A percentile compares a stretch with the other conserved stretches of the same genome.
These are phyloP conservation scores for Pouteria glomerata DNA, from an alignment of 148 eudicot species.

Conservation along the genomic window DNA sequence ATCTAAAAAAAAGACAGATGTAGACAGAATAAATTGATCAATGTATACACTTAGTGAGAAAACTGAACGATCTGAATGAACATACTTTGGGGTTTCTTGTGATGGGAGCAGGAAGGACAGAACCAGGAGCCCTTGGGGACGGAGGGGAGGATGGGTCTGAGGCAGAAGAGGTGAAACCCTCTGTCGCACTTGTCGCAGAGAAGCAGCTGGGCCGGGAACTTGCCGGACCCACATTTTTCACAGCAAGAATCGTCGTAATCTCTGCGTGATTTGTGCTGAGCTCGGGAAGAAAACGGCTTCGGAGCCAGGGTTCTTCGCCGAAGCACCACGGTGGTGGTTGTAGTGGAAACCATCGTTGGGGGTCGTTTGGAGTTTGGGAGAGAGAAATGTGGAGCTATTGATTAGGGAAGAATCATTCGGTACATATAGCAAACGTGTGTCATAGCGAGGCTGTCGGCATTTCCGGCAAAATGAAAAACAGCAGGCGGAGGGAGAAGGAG, in stretches of 20 bases:
- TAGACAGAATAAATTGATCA: background rate
- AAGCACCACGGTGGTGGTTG: slow-evolving; percentile 3
- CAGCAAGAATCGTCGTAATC: slow-evolving; percentile 43
- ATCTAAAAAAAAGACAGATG: background rate
- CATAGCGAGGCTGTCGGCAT: too few species aligned
- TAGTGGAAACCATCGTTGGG: background rate
- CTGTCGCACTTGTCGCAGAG: slow-evolving; percentile 72
- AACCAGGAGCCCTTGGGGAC: slow-evolving; percentile 79
- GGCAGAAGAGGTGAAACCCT: slow-evolving; percentile 81
- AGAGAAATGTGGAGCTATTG: slow-evolving; percentile 3
- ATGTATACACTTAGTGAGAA: background rate
- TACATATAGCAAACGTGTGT: background rate
- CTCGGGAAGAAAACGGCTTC: slow-evolving; percentile 17
- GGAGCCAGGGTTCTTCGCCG: slow-evolving; percentile 47
- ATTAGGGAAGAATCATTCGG: background rate
- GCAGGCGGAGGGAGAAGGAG: too few species aligned
- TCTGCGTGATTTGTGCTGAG: background rate
- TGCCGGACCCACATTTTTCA: slow-evolving; percentile 70
- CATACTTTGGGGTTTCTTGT: slow-evolving; percentile 36
- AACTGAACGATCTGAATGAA: background rate
- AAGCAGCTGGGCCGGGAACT: slow-evolving; percentile 39
- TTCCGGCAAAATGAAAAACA: too few species aligned
- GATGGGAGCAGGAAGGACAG: slow-evolving; percentile 54
- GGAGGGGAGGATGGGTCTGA: slow-evolving; percentile 62
- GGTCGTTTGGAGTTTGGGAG: slow-evolving; percentile 1